Evolutionary conservation across 2,329 filamentous ascomycete species (phyloP), one percentile per base, ranked within the genome.

Genomic region (Cadophora sp.): DNA sequence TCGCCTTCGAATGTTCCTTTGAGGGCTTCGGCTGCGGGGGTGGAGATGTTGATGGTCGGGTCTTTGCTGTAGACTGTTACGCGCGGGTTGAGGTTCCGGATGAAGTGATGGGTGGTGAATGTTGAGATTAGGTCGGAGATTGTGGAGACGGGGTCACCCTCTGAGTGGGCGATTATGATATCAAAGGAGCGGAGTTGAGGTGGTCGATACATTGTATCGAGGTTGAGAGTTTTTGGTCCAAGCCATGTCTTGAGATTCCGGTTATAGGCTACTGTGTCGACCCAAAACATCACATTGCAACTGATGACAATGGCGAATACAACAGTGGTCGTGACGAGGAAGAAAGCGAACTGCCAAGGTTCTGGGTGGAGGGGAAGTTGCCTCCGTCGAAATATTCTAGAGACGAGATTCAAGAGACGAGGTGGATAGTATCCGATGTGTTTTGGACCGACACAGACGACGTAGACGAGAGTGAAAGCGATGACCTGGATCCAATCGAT

Each of bases 41-140:
- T 27, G 0, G 64, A 62, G 1, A 66, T 59, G 50, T 65, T 53
- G 33, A 71, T 62, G 9, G 55, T 64, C 3, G 64, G 33, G 41
- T 74, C 71, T 71, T 76, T 73, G 43, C 73, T 74, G 66, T 76
- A 76, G n/a, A 76, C 51, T n/a, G 56, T 67, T n/a, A 76, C 58
- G 20, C 62, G 59, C 1, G 72, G 73, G 11, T 59, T 51, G 61
- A 70, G 65, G 24, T 55, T 56, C 1, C 30, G 11, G 33, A 75
- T 66, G 4, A 50, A 48, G 18, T 53, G 55, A 14, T 68, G 65
- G 14, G 65, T 47, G 1, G 66, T 69, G 56, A 73, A 72, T 2
- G 61, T 65, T 8, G 47, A 27, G 39, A 76, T 69, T 8, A 76
- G 66, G 1, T 67, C 59, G 6, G 59, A 50, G 30, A 76, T 70